A percentile compares a stretch with the other conserved stretches of the same genome.
Conservation (phyloP, 805 yeast species). For the Metschnikowia borealis region DNA sequence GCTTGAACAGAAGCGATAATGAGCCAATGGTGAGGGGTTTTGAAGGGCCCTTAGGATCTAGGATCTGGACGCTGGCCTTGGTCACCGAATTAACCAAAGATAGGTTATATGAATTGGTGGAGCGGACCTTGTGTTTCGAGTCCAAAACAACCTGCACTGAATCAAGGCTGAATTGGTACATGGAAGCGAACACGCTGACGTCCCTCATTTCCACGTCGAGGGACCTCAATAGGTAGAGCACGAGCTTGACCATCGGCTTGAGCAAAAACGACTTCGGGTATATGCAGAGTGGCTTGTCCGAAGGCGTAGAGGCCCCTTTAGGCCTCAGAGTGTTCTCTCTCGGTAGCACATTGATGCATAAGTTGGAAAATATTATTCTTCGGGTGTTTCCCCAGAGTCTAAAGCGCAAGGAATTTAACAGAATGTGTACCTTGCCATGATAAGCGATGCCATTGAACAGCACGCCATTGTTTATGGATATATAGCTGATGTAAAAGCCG, state of each 20-base stretch:
- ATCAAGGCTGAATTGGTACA: neutral
- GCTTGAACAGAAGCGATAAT: slow-evolving; percentile 6
- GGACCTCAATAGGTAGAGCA: neutral
- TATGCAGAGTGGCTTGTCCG: slow-evolving; percentile 7
- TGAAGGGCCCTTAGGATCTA: neutral
- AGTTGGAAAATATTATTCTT: slow-evolving; percentile 28
- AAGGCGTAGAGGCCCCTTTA: neutral
- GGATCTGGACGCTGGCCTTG: neutral
- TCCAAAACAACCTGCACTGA: slow-evolving; percentile 1
- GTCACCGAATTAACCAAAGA: neutral
- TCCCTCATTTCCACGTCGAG: slow-evolving; percentile 10
- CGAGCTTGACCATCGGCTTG: neutral
- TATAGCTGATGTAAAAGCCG: slow-evolving; percentile 32
- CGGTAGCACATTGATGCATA: slow-evolving; percentile 8
- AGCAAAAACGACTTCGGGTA: slow-evolving; percentile 7
- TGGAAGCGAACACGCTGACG: neutral
- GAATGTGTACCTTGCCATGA: slow-evolving; percentile 12
- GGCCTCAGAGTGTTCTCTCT: neutral
- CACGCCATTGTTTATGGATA: slow-evolving; percentile 37
- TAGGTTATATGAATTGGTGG: neutral
- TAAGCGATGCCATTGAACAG: slow-evolving; percentile 30
- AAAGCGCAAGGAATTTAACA: slow-evolving; percentile 24
- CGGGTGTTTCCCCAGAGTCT: slow-evolving; percentile 39
- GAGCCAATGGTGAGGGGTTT: slow-evolving; percentile 5
- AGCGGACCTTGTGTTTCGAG: neutral